Conservation (phyloP, 2,329 filamentous ascomycete genomes). For the Ceratocystis cubensis region DNA sequence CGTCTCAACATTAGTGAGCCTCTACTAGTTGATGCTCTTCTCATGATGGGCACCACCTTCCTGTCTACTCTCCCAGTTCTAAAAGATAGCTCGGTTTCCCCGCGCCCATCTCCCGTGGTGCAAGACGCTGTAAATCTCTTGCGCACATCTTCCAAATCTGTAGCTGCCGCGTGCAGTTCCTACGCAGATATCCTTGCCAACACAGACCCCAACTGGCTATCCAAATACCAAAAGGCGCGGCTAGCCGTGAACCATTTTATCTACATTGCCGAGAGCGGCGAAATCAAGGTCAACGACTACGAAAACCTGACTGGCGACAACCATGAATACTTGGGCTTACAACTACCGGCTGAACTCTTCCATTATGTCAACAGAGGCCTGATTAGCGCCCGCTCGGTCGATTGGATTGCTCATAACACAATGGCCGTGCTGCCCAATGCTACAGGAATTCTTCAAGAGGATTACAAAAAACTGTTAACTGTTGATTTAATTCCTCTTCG, state of each 20-base stretch:
- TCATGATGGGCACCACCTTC: constrained; percentile 74
- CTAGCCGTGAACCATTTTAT: constrained; percentile 82
- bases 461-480: constrained; percentile 70
- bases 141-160: constrained; percentile 52
- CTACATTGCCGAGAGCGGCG: constrained; percentile 63
- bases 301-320: constrained; percentile 69
- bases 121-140: constrained; percentile 69
- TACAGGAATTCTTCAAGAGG: constrained; percentile 65
- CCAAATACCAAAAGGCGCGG: constrained; percentile 74
- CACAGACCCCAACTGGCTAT: constrained; percentile 62
- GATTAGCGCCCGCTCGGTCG: constrained; percentile 64
- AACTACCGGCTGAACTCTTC: constrained; percentile 78
- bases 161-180: constrained; percentile 60
- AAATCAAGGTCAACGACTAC: constrained; percentile 59
- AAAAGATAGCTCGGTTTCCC: constrained; percentile 43
- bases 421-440: constrained; percentile 71
- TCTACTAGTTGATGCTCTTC: constrained; percentile 69
- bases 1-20: constrained; percentile 50
- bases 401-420: constrained; percentile 69
- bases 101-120: constrained; percentile 48
- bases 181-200: constrained; percentile 68
- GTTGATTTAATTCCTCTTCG: constrained; percentile 61
- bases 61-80: constrained; percentile 69
- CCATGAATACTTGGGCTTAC: constrained; percentile 80
- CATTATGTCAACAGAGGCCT: constrained; percentile 78